Base-by-base conservation (phyloP, 129 eudicot species). In the Glebionis coronaria region DNA sequence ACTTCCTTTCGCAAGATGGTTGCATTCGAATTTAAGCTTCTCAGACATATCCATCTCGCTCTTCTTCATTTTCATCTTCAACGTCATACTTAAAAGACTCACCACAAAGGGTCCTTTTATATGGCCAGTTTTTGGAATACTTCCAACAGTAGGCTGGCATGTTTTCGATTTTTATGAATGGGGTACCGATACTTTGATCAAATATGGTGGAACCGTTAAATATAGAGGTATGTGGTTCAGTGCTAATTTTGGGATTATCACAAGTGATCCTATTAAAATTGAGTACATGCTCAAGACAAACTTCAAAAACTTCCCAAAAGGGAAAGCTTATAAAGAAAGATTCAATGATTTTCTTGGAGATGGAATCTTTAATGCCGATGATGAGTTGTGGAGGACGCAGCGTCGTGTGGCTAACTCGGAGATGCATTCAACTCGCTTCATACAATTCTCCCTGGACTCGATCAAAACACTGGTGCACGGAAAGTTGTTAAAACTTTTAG, bases 281-380 rank as follows among this genome's bases (percentile, higher is more conserved):
- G 85, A 85, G 42, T 85, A 85, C 76, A 77, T 85, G 69, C 85
- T 85, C 75, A 82, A 85, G 57, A 82, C 92, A 35, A 80, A 78
- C 29, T 85, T 85, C 74, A 67, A 73, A 1, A 85, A 82, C 46
- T 85, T 63, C 47, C 88, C 88, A 0, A 85, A 85, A 73, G 92
- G 92, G 16, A 65, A 27, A 35, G 77, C 76, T 44, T 85, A 70
- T 52, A 63, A 82, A 42, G 83, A 85, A 31, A 79, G 85, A 53
- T 82, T 85, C 25, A 11, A 61, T 25, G 92, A 86, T 63, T 79
- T 86, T 40, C 88, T 82, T 28, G 88, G 92, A 18, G 81, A 86
- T 69, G 92, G 92, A 0, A 86, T 86, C 62, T 86, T 86, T 77
- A 82, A 82, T 21, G 83, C 73, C 0, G 92, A 86, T 28, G 83